These are phyloP conservation scores for Chytridium lagenaria DNA, from an alignment of 371 early-diverging fungal species.

Conservation along the genomic window DNA sequence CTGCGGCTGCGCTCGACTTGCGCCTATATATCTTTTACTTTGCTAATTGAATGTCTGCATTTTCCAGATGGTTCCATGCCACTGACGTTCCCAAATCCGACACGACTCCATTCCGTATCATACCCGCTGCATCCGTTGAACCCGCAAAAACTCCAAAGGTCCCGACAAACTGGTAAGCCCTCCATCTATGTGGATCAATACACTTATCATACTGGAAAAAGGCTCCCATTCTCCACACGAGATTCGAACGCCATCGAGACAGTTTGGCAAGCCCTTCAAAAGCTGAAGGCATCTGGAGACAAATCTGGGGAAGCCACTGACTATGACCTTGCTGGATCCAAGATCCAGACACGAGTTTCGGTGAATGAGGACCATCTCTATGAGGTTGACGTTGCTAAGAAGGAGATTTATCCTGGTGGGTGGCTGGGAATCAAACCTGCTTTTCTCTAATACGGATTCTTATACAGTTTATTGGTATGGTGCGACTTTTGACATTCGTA, in stretches of 20 bases:
- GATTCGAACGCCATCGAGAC: conserved; percentile 51
- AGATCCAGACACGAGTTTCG: conserved; percentile 27
- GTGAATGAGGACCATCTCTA: conserved; percentile 74
- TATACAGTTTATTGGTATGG: conserved; percentile 81
- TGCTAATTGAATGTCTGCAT: not conserved
- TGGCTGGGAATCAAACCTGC: no score
- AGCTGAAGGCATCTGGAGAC: conserved; percentile 3
- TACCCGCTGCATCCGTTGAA: conserved; percentile 1
- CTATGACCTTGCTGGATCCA: not conserved
- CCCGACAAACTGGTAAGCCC: conserved; percentile 35
- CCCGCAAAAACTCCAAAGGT: conserved; percentile 28
- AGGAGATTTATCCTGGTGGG: conserved; percentile 69
- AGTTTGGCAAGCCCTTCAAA: conserved; percentile 31
- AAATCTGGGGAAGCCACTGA: not conserved
- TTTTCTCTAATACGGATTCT: not conserved
- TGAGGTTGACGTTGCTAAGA: conserved; percentile 75
- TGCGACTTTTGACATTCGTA: conserved; percentile 76
- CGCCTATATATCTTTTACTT: not conserved
- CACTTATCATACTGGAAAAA: no score
- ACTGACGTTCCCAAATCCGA: conserved; percentile 53
- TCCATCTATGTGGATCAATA: not conserved
- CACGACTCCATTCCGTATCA: conserved; percentile 45
- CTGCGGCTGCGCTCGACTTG: not conserved
- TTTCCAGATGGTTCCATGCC: conserved; percentile 55
- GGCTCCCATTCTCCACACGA: conserved; percentile 44